These are phyloP conservation scores for Pyrenula aspistea DNA, from an alignment of 495 filamentous ascomycete genomes.

Conservation along the genomic window DNA sequence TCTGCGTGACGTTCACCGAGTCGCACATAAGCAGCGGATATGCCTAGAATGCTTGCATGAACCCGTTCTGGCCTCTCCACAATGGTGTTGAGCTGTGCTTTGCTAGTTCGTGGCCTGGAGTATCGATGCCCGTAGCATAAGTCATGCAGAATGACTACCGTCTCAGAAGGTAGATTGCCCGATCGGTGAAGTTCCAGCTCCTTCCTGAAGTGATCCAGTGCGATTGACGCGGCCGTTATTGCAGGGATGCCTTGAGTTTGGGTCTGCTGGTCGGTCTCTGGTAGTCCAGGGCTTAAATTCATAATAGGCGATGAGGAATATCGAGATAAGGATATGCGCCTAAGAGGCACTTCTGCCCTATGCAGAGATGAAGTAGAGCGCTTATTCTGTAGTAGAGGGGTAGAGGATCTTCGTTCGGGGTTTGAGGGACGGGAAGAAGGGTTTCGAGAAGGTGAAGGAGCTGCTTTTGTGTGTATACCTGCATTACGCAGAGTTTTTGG, in stretches of 20 bases:
- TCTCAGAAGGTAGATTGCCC: conserved; percentile 42
- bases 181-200: conserved; percentile 55
- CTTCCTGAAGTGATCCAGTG: conserved; percentile 53
- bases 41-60: conserved; percentile 67
- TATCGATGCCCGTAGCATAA: conserved; percentile 88
- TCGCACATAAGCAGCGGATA: conserved; percentile 79
- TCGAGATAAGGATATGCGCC: conserved; percentile 22
- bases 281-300: conserved; percentile 12
- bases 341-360: conserved; percentile 37
- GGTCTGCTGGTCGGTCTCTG: conserved; percentile 19
- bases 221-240: conserved; percentile 55
- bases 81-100: conserved; percentile 54
- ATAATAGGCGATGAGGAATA: conserved; percentile 20
- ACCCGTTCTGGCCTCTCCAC: conserved; percentile 90
- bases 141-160: conserved; percentile 78
- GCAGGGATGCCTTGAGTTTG: conserved; percentile 17
- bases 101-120: conserved; percentile 64
- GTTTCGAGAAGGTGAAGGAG: conserved; percentile 12
- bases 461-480: not conserved
- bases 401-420: conserved; percentile 4
- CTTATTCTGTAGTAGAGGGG: conserved; percentile 25
- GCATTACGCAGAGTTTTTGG: not conserved
- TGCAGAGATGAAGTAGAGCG: conserved; percentile 22
- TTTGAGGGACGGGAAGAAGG: conserved; percentile 16
- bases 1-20: conserved; percentile 71